A percentile compares a stretch with the other conserved stretches of the same genome.
Conservation (phyloP, 2,329 filamentous ascomycete species). For the Cytospora schulzeri region DNA sequence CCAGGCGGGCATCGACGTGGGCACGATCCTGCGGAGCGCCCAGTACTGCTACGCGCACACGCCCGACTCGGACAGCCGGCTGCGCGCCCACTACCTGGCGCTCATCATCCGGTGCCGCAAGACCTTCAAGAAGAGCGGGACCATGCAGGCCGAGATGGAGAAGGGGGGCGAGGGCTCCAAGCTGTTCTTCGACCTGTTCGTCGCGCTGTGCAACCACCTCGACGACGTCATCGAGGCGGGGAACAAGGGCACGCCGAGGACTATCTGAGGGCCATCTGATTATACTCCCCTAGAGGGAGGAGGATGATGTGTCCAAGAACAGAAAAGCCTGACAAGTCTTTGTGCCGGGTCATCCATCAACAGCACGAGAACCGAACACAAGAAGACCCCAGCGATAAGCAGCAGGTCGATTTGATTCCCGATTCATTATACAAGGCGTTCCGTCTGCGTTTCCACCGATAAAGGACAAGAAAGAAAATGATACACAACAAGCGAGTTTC, state of each 20-base stretch:
- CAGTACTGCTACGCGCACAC: constrained; percentile 96
- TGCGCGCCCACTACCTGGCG: constrained; percentile 95
- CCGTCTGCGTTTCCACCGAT: constrained; percentile 24
- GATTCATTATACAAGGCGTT: constrained; percentile 23
- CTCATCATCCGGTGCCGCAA: constrained; percentile 96
- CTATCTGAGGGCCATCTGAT: constrained; percentile 47
- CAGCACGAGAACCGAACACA: neutral
- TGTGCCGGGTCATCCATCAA: constrained; percentile 9
- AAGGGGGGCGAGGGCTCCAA: constrained; percentile 72
- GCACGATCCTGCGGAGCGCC: constrained; percentile 86
- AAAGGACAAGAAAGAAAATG: constrained; percentile 22
- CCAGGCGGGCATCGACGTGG: constrained; percentile 89
- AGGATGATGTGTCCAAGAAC: neutral
- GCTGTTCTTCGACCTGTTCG: constrained; percentile 97
- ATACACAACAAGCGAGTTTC: constrained; percentile 23
- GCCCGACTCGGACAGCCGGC: constrained; percentile 85
- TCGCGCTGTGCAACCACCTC: constrained; percentile 97
- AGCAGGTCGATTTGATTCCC: constrained; percentile 21
- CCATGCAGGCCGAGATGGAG: constrained; percentile 99
- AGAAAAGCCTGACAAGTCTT: constrained; percentile 10
- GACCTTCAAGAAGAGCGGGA: constrained; percentile 97
- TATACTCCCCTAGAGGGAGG: neutral
- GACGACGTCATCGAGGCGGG: constrained; percentile 91
- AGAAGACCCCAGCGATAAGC: constrained; percentile 12
- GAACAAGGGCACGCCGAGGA: constrained; percentile 64